phyloP scores from a whole-genome alignment of 2,329 filamentous ascomycete genomes.

The Botryotinia narcissicola region DNA sequence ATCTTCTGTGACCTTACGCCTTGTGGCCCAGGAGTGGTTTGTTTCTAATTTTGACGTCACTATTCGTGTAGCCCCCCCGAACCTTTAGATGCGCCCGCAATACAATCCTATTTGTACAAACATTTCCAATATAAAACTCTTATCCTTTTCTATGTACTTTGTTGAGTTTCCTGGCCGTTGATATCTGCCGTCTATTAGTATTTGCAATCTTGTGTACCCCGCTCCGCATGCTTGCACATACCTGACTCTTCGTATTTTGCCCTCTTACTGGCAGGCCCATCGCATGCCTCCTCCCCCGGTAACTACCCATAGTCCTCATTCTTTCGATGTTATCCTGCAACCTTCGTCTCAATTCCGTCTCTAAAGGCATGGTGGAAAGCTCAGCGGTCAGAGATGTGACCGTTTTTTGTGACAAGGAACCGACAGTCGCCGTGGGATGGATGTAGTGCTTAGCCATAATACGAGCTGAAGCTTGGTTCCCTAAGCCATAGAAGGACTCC shows the following conservation, averaged over 20 bases:
- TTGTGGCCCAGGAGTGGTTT: neutral
- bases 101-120: slow-evolving; percentile 14
- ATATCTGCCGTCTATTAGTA: slow-evolving; percentile 45
- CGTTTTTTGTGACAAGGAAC: slow-evolving; percentile 70
- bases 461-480: slow-evolving; percentile 63
- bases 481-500: slow-evolving; percentile 82
- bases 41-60: neutral
- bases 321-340: slow-evolving; percentile 82
- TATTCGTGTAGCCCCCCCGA: neutral
- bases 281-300: slow-evolving; percentile 85
- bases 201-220: neutral
- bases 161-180: slow-evolving; percentile 62
- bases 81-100: slow-evolving; percentile 11
- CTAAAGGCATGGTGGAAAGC: slow-evolving; percentile 87
- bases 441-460: slow-evolving; percentile 90
- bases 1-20: neutral
- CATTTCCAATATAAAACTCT: slow-evolving; percentile 20
- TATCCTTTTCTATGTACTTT: slow-evolving; percentile 49
- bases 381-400: slow-evolving; percentile 80
- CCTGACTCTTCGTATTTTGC: slow-evolving; percentile 80
- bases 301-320: slow-evolving; percentile 86
- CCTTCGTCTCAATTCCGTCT: slow-evolving; percentile 77
- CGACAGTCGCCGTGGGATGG: slow-evolving; percentile 77
- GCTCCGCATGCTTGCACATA: slow-evolving; percentile 36
- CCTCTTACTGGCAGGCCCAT: slow-evolving; percentile 90